These are phyloP conservation scores for Talinum fruticosum DNA, from an alignment of 148 eudicot genomes.

Conservation along the genomic window DNA sequence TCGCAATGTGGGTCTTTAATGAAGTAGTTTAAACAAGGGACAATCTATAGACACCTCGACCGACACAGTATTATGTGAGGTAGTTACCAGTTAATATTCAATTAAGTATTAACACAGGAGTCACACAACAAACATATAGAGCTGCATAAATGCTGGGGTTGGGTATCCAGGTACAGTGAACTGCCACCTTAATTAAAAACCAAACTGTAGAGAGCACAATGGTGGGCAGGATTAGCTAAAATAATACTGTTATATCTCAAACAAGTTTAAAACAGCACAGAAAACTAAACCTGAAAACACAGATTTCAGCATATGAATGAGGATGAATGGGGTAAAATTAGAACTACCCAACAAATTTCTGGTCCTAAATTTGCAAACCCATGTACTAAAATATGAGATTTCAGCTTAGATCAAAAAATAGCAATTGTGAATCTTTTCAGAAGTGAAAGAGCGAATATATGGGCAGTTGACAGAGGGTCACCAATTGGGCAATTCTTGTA, in stretches of 20 bases:
- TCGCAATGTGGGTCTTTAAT: not conserved
- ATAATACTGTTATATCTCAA: conserved; percentile 10
- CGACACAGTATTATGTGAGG: conserved; percentile 31
- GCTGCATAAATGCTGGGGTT: conserved; percentile 32
- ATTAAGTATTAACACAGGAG: conserved; percentile 14
- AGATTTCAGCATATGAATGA: not conserved
- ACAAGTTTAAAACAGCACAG: conserved; percentile 9
- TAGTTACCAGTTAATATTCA: conserved; percentile 22
- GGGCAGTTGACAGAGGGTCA: too few species aligned
- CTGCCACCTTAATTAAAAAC: conserved; percentile 20
- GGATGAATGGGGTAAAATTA: not conserved
- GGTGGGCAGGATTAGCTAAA: not conserved
- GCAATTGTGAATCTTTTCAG: conserved; percentile 6
- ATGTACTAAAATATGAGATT: conserved; percentile 12
- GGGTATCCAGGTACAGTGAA: conserved; percentile 38
- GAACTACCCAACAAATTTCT: conserved; percentile 15
- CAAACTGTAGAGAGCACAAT: conserved; percentile 9
- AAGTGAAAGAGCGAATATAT: not conserved
- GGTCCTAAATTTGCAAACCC: conserved; percentile 21
- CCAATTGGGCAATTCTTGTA: not conserved
- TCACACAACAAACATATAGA: conserved; percentile 28
- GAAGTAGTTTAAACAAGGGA: conserved; percentile 20
- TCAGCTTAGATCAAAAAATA: not conserved
- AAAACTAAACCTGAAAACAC: not conserved
- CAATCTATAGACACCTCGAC: conserved; percentile 23